phyloP scores from a whole-genome alignment of 2,329 filamentous ascomycete genomes.

The Phialophora tarda region DNA sequence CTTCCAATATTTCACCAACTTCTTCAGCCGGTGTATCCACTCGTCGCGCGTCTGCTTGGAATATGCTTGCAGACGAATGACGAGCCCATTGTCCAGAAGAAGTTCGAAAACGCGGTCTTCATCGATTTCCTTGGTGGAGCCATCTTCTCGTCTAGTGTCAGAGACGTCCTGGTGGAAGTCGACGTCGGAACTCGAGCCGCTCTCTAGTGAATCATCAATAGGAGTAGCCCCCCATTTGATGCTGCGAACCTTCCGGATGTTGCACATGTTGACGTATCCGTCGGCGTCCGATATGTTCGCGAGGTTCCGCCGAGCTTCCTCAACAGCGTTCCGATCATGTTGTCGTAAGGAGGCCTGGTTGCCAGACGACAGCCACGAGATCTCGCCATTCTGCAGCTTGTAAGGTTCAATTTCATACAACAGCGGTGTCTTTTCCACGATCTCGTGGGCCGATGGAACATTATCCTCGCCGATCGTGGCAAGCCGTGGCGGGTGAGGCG shows the following conservation, averaged over 20 bases:
- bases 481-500: constrained; percentile 64
- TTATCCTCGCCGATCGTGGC: constrained; percentile 50
- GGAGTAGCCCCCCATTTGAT: constrained; percentile 58
- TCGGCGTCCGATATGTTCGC: constrained; percentile 65
- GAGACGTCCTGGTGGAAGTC: constrained; percentile 59
- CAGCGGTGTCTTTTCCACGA: constrained; percentile 63
- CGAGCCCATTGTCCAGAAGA: constrained; percentile 64
- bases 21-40: constrained; percentile 65
- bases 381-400: constrained; percentile 57
- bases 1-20: constrained; percentile 67
- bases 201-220: constrained; percentile 59
- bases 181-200: constrained; percentile 61
- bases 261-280: constrained; percentile 67
- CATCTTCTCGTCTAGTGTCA: constrained; percentile 58
- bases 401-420: constrained; percentile 68
- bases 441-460: constrained; percentile 61
- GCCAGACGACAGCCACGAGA: constrained; percentile 62
- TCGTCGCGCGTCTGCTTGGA: constrained; percentile 63
- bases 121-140: constrained; percentile 59
- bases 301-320: constrained; percentile 63
- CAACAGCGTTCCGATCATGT: constrained; percentile 64
- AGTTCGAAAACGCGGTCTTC: constrained; percentile 67
- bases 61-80: constrained; percentile 66
- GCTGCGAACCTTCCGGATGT: constrained; percentile 63
- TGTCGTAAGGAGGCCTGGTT: constrained; percentile 54